Percentiles rank a stretch among this genome's conserved stretches.
These are phyloP conservation scores for Sporodiniella umbellata DNA, from an alignment of 371 early-diverging fungal species.

Conservation along the genomic window DNA sequence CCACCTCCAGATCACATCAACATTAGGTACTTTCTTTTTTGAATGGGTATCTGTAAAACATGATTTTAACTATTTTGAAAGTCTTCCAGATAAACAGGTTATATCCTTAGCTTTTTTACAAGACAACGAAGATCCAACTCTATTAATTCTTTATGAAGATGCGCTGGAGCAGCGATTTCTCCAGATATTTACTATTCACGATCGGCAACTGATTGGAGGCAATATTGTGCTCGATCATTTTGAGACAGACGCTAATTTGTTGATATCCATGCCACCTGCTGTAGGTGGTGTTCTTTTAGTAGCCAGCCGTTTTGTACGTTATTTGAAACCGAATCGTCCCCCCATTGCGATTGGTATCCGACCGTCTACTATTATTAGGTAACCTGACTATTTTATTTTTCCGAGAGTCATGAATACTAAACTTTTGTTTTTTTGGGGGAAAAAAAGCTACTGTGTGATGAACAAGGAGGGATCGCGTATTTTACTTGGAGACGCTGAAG, in stretches of 20 bases:
- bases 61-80: too few relatives aligned
- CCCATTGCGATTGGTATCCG: conserved; percentile 56
- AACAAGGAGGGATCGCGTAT: conserved; percentile 58
- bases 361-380: conserved; percentile 47
- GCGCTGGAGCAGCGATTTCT: conserved; percentile 59
- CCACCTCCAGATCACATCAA: conserved; percentile 28
- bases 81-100: conserved; percentile 72
- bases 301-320: conserved; percentile 67
- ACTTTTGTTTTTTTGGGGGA: too few relatives aligned
- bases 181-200: conserved; percentile 56
- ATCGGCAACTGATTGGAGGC: conserved; percentile 43
- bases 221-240: conserved; percentile 51
- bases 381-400: too few relatives aligned
- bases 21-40: conserved; percentile 36
- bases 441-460: conserved; percentile 42
- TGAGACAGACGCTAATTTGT: conserved; percentile 51
- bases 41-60: too few relatives aligned
- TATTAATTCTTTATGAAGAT: conserved; percentile 79
- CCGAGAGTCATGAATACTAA: too few relatives aligned
- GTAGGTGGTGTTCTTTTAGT: conserved; percentile 69
- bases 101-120: conserved; percentile 68
- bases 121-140: conserved; percentile 44
- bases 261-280: conserved; percentile 59
- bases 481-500: conserved; percentile 75
- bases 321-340: conserved; percentile 42